Evolutionary conservation across 2,329 filamentous ascomycete genomes (phyloP).

Genomic region (Sordariomycetes sp.): DNA sequence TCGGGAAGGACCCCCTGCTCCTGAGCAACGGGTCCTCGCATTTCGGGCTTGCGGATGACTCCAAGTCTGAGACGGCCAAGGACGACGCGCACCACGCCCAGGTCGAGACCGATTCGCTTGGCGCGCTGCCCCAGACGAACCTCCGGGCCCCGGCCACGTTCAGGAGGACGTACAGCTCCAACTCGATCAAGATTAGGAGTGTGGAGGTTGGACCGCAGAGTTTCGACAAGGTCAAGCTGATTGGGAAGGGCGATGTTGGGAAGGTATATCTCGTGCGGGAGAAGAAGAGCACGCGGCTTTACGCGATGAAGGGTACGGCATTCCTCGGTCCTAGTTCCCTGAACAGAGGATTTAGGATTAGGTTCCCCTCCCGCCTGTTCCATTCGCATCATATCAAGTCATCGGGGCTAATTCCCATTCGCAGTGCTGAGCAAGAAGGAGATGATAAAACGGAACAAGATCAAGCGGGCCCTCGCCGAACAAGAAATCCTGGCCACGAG

Average conservation of each 20-base stretch:
- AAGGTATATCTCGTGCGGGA: slow-evolving; percentile 97
- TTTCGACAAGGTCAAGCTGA: slow-evolving; percentile 99
- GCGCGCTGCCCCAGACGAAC: slow-evolving; percentile 54
- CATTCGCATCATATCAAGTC: neutral
- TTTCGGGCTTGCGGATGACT: slow-evolving; percentile 22
- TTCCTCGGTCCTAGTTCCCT: neutral
- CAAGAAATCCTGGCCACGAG: slow-evolving; percentile 97
- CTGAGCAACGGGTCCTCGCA: slow-evolving; percentile 34
- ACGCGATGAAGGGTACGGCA: slow-evolving; percentile 93
- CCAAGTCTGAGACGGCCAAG: slow-evolving; percentile 11
- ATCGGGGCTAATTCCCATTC: slow-evolving; percentile 21
- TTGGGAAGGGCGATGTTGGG: slow-evolving; percentile 96
- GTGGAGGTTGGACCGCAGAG: slow-evolving; percentile 92
- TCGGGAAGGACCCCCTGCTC: slow-evolving; percentile 69
- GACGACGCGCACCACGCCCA: slow-evolving; percentile 21
- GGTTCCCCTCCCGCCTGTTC: neutral
- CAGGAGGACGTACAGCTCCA: slow-evolving; percentile 93
- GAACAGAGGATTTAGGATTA: neutral
- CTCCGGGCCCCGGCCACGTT: slow-evolving; percentile 61
- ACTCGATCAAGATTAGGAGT: slow-evolving; percentile 96
- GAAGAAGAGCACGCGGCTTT: slow-evolving; percentile 91
- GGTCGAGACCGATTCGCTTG: slow-evolving; percentile 38
- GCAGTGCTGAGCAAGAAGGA: slow-evolving; percentile 97
- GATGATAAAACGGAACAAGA: slow-evolving; percentile 99
- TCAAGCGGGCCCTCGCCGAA: slow-evolving; percentile 93